Conservation (phyloP, 1,139 yeast genomes). For the Geotrichum restrictum region DNA sequence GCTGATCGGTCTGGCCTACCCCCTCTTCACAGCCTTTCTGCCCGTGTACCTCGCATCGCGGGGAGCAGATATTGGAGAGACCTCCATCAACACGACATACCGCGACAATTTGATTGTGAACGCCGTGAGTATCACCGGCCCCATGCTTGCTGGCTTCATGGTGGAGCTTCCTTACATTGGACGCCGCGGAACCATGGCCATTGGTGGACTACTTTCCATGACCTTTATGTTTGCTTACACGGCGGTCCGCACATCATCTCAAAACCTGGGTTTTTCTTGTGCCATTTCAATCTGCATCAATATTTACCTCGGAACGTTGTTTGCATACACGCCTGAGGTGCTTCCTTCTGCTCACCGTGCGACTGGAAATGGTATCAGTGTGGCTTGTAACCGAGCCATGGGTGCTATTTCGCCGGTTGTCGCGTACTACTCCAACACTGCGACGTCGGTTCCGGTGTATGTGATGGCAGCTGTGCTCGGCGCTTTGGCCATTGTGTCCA, state of each 20-base stretch:
- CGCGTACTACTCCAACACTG: constrained; percentile 46
- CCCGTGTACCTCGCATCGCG: constrained; percentile 47
- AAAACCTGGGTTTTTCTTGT: constrained; percentile 52
- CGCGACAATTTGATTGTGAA: constrained; percentile 52
- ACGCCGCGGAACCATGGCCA: constrained; percentile 52
- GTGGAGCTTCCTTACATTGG: constrained; percentile 47
- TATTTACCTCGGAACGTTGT: constrained; percentile 48
- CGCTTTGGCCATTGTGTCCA: constrained; percentile 43
- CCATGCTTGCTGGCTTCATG: constrained; percentile 49
- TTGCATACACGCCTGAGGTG: constrained; percentile 43
- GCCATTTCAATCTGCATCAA: constrained; percentile 50
- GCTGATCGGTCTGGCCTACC: constrained; percentile 51
- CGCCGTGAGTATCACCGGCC: constrained; percentile 53
- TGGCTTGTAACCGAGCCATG: constrained; percentile 46
- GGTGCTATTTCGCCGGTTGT: constrained; percentile 53
- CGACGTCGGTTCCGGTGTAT: constrained; percentile 51
- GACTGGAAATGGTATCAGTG: constrained; percentile 54
- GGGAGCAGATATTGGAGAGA: constrained; percentile 45
- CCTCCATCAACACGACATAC: constrained; percentile 44
- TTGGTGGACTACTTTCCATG: constrained; percentile 53
- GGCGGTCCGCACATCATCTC: constrained; percentile 48
- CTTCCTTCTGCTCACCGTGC: constrained; percentile 55
- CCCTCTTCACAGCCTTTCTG: constrained; percentile 50
- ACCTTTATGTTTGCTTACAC: constrained; percentile 57
- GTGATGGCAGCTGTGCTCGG: constrained; percentile 56